These are phyloP conservation scores for Setaria viridis DNA, from an alignment of 202 grass and related monocot species.

Conservation along the genomic window DNA sequence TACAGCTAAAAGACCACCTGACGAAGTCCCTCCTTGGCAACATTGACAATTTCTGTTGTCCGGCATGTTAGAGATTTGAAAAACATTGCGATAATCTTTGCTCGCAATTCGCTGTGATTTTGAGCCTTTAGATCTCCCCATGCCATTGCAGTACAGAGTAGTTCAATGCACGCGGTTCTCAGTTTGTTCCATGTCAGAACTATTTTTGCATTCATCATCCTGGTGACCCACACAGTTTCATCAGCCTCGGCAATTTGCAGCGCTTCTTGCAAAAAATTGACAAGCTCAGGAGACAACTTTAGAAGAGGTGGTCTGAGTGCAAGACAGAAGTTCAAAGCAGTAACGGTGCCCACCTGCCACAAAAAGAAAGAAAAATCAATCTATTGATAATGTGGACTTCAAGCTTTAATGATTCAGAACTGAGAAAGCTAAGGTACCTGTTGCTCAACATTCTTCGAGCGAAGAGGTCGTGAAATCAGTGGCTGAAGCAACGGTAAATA, in stretches of 20 bases:
- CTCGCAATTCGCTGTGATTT: constrained; percentile 79
- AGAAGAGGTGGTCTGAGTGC: constrained; percentile 96
- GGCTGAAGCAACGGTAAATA: constrained; percentile 92
- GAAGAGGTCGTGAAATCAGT: constrained; percentile 83
- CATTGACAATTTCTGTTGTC: constrained; percentile 92
- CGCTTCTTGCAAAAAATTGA: constrained; percentile 99
- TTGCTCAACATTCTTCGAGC: constrained; percentile 91
- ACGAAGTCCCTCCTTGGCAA: constrained; percentile 98
- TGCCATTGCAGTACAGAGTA: constrained; percentile 99
- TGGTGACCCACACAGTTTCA: constrained; percentile 97
- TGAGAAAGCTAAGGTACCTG: constrained; percentile 58
- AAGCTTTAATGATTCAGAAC: constrained; percentile 28
- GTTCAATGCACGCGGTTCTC: constrained; percentile 94
- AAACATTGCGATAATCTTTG: constrained; percentile 99
- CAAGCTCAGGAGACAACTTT: constrained; percentile 84
- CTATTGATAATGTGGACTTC: constrained; percentile 32
- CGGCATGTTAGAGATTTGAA: constrained; percentile 98
- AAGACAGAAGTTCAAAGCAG: constrained; percentile 96
- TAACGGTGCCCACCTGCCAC: constrained; percentile 94
- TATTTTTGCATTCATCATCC: constrained; percentile 96
- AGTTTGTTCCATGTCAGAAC: constrained; percentile 92
- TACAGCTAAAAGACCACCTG: constrained; percentile 63
- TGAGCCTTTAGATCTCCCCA: constrained; percentile 95
- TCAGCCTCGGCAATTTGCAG: constrained; percentile 99
- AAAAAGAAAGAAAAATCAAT: constrained; percentile 28